Conservation (phyloP, 1,284 basidiomycete genomes). For the Coniferiporia weirii region DNA sequence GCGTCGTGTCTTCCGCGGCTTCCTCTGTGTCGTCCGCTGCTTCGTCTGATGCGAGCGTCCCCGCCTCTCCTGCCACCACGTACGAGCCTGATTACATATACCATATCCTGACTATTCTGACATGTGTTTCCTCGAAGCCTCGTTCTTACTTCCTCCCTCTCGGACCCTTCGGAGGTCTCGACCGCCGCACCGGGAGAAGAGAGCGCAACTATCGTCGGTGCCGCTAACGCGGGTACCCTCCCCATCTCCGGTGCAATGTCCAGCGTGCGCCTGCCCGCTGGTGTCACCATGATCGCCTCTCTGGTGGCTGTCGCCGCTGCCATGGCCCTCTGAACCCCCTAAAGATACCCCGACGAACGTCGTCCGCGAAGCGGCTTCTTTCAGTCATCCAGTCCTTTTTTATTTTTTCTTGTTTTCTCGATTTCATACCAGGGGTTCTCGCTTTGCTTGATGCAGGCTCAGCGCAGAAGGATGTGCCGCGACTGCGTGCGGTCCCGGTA, state of each 20-base stretch:
- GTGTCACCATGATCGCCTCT: constrained; percentile 7
- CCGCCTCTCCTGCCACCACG: constrained; percentile 19
- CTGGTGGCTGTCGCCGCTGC: constrained; percentile 9
- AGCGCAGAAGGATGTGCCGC: background rate
- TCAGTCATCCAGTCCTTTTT: background rate
- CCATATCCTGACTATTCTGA: constrained; percentile 15
- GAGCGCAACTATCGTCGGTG: constrained; percentile 36
- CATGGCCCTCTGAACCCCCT: constrained; percentile 8
- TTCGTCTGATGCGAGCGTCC: constrained; percentile 19
- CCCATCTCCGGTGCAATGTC: constrained; percentile 26
- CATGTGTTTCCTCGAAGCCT: background rate
- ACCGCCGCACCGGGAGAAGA: constrained; percentile 21
- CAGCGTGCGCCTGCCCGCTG: constrained; percentile 10
- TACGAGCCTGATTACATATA: constrained; percentile 18
- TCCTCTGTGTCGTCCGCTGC: background rate
- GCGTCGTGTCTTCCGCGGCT: constrained; percentile 20
- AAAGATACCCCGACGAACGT: constrained; percentile 11
- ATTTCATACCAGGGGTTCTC: background rate
- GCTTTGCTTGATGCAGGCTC: constrained; percentile 8
- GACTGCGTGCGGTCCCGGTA: constrained; percentile 1
- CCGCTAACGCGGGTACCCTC: constrained; percentile 48
- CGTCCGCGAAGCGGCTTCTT: background rate
- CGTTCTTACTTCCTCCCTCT: constrained; percentile 18
- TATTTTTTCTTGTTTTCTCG: background rate
- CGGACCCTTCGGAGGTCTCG: constrained; percentile 14